Base-by-base conservation (phyloP, 73 alveolate species). In the Paramecium sexaurelia region DNA sequence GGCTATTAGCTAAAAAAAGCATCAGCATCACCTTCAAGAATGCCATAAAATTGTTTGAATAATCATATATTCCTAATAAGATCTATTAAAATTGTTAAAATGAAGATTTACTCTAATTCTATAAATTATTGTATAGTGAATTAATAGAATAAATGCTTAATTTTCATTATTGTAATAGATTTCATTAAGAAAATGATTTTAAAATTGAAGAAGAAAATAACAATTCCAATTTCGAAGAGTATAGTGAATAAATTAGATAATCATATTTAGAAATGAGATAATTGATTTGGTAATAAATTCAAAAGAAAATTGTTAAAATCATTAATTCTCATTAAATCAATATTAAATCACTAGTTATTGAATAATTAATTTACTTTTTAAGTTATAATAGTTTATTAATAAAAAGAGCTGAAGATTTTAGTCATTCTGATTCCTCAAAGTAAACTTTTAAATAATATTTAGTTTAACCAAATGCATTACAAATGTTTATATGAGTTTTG, bases 321-420 rank as follows among this genome's bases (percentile, higher is more conserved):
- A 20, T 78, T 26, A 43, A 19, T 20, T 11, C 71, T 26, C 68
- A 78, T 43, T 13, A 9, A 41, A 40, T 29, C 24, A 41, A 39
- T 26, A 39, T 78, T 29, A 40, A 40, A 45, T 26, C 33, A 0
- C 51, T 78, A 6, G 27, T 22, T 22, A 40, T 78, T 22, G 69
- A 78, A 45, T 10, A 78, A 10, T 78, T 78, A 24, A 43, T 78
- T 9, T 41, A 20, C 1, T 45, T 78, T 6, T 78, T 41, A 41
- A 55, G 90, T 0, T 78, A 40, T 78, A 78, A 22, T 41, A 19
- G 75, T 27, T 43, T 78, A 78, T 78, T 78, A 41, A 78, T 78
- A 7, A 78, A 78, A 45, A 78, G 90, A 27, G 90, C 90, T 1
- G 90, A 78, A 78, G 90, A 78, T 26, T 78, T 78, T 78, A 78